These are phyloP conservation scores for Aureobasidium leucospermi DNA, from an alignment of 2,329 filamentous ascomycete genomes.

Conservation along the genomic window DNA sequence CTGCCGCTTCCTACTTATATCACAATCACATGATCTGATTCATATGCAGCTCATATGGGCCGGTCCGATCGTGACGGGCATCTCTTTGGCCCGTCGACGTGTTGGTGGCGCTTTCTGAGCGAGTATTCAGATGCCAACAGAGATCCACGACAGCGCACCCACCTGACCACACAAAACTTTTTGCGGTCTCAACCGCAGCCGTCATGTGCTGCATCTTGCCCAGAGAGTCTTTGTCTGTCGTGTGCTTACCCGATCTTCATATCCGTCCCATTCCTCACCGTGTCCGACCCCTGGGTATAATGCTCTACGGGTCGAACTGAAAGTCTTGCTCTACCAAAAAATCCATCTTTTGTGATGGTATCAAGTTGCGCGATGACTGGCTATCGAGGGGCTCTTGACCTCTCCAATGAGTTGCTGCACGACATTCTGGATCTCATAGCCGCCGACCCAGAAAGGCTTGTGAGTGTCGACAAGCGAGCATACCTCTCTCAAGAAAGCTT, in stretches of 20 bases:
- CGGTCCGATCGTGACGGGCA: slow-evolving; percentile 7
- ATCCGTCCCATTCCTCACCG: background rate
- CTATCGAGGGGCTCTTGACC: slow-evolving; percentile 24
- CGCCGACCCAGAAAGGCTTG: slow-evolving; percentile 44
- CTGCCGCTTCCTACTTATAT: background rate
- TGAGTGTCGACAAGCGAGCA: slow-evolving; percentile 42
- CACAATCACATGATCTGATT: slow-evolving; percentile 10
- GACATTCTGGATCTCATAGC: slow-evolving; percentile 46
- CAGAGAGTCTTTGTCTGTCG: slow-evolving; percentile 1
- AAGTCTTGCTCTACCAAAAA: background rate
- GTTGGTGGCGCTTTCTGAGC: slow-evolving; percentile 6
- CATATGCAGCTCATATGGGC: slow-evolving; percentile 1
- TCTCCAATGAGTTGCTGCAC: slow-evolving; percentile 45
- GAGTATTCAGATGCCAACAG: slow-evolving; percentile 6
- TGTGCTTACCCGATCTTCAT: background rate
- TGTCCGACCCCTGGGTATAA: background rate
- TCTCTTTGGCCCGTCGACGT: background rate
- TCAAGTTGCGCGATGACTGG: background rate
- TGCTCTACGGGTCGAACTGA: background rate
- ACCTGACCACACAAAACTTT: slow-evolving; percentile 8
- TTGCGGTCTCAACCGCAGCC: background rate
- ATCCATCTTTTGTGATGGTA: background rate
- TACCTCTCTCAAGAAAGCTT: slow-evolving; percentile 48
- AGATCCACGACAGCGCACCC: slow-evolving; percentile 9
- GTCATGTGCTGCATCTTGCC: slow-evolving; percentile 11